Percentiles rank a stretch among this genome's conserved stretches.
Conservation (phyloP, 163 green algal species). For the Chlorella variabilis region DNA sequence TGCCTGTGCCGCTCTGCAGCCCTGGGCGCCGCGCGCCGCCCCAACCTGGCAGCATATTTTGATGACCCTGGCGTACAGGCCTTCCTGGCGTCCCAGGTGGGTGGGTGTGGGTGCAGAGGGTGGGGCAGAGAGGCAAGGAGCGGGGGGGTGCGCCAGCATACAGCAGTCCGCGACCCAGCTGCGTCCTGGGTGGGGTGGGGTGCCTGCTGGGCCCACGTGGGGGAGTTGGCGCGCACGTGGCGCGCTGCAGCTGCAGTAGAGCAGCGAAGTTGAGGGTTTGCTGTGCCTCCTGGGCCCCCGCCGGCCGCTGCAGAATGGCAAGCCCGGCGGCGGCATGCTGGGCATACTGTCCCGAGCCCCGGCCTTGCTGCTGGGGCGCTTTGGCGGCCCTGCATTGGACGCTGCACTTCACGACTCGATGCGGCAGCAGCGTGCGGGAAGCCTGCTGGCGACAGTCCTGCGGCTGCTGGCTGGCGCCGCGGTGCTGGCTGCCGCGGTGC, state of each 20-base stretch:
- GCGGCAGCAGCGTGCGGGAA: not conserved
- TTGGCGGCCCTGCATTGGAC: not conserved
- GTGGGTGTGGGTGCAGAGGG: not conserved
- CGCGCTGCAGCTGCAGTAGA: too few relatives aligned
- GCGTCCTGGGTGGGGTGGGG: not conserved
- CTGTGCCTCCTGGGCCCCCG: too few relatives aligned
- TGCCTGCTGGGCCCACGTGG: not conserved
- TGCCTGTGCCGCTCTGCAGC: not conserved
- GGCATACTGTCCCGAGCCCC: conserved; percentile 8
- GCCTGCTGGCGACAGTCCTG: not conserved
- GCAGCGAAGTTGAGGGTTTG: too few relatives aligned
- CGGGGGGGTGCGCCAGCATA: too few relatives aligned
- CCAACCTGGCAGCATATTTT: conserved; percentile 42
- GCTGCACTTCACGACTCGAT: not conserved
- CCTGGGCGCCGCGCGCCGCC: conserved; percentile 7
- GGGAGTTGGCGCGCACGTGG: too few relatives aligned
- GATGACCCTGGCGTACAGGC: conserved; percentile 19
- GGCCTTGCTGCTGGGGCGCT: too few relatives aligned
- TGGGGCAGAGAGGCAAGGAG: not conserved
- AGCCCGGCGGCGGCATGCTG: not conserved
- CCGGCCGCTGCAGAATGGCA: not conserved
- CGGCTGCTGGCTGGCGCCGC: conserved; percentile 9
- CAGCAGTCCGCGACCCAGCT: too few relatives aligned
- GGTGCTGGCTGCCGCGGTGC: not conserved
- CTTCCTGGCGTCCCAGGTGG: conserved; percentile 28